phyloP scores from a whole-genome alignment of 164 flowering plant species.

The Vitis labrusca region DNA sequence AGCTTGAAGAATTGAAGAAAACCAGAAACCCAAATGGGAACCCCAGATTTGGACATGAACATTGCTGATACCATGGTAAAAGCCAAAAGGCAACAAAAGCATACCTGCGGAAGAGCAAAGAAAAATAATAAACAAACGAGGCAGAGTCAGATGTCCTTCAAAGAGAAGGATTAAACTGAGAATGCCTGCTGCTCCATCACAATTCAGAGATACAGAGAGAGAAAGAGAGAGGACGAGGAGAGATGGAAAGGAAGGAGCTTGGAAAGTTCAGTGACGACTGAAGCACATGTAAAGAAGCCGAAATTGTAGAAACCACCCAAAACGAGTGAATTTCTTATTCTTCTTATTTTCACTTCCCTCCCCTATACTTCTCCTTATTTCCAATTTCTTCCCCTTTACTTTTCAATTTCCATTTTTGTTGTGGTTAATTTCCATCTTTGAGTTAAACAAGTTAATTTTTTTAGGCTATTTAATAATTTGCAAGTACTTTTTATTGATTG shows the following conservation, averaged over 20 bases:
- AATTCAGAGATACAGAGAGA: constrained; percentile 3
- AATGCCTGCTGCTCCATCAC: not conserved
- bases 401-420: not conserved
- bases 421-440: not conserved
- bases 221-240: constrained; percentile 5
- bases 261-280: constrained; percentile 18
- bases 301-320: constrained; percentile 8
- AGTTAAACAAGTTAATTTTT: too few species aligned
- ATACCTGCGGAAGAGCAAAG: too few species aligned
- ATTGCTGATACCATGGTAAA: too few species aligned
- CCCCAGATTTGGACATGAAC: too few species aligned
- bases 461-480: too few species aligned
- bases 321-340: constrained; percentile 20
- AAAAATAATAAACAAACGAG: too few species aligned
- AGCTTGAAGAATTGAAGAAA: not conserved
- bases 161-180: not conserved
- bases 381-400: not conserved
- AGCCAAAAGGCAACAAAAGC: too few species aligned
- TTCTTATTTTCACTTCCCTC: not conserved
- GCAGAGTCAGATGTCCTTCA: not conserved
- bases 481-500: too few species aligned
- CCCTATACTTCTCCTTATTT: not conserved
- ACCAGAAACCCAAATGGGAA: not conserved
- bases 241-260: constrained; percentile 13
- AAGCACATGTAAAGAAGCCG: constrained; percentile 16